Percentiles rank a stretch among this genome's conserved stretches.
These are phyloP conservation scores for Gossypium herbaceum DNA, from an alignment of 345 rosid species.

Conservation along the genomic window DNA sequence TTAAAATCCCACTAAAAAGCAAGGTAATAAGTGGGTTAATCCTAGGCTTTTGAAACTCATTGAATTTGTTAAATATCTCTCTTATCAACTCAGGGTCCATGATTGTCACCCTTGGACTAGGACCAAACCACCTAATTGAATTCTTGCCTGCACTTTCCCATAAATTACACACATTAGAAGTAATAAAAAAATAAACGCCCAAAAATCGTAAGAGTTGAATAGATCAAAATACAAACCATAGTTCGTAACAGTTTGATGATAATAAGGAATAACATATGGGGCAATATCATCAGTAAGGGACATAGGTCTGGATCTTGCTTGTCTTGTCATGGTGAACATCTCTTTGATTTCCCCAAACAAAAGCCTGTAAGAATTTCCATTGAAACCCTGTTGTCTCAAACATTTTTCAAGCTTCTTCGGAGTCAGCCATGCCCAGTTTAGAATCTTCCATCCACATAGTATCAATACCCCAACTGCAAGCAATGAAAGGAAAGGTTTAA, in stretches of 20 bases:
- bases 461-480: not conserved
- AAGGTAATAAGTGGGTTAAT: conserved; percentile 23
- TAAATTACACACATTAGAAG: not conserved
- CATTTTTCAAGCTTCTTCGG: conserved; percentile 40
- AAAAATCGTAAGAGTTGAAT: not conserved
- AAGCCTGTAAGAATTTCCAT: conserved; percentile 38
- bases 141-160: conserved; percentile 31
- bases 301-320: conserved; percentile 36
- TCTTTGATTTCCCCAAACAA: conserved; percentile 40
- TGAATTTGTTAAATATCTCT: conserved; percentile 30
- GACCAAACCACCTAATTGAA: conserved; percentile 40
- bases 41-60: conserved; percentile 36
- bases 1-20: conserved; percentile 37
- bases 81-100: conserved; percentile 38
- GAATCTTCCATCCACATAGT: not conserved
- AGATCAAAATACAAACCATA: conserved; percentile 26
- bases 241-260: conserved; percentile 26
- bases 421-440: conserved; percentile 39
- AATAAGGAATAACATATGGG: conserved; percentile 38
- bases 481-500: not conserved
- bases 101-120: conserved; percentile 35
- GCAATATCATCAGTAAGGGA: conserved; percentile 27
- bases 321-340: conserved; percentile 26
- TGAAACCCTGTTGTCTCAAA: conserved; percentile 42
- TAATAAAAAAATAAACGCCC: not conserved